These are phyloP conservation scores for Phialophora chinensis DNA, from an alignment of 2,329 filamentous ascomycete species.

Conservation along the genomic window DNA sequence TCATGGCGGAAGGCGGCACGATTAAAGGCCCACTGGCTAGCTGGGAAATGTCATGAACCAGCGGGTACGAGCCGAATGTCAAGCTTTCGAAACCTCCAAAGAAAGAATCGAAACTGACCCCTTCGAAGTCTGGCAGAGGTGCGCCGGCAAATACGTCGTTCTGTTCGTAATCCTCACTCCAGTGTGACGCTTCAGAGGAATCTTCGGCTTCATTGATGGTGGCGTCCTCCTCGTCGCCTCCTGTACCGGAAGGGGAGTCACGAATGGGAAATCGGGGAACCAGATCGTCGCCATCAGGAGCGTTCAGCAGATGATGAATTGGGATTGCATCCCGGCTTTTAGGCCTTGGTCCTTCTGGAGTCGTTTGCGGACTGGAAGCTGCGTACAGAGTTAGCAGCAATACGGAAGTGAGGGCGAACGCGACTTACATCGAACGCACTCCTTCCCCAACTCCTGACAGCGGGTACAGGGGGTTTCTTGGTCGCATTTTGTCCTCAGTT, in stretches of 20 bases:
- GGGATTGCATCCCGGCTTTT: slow-evolving; percentile 35
- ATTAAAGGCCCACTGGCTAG: slow-evolving; percentile 19
- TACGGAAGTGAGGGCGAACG: slow-evolving; percentile 18
- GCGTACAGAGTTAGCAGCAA: not conserved
- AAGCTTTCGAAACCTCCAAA: slow-evolving; percentile 31
- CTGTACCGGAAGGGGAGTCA: slow-evolving; percentile 4
- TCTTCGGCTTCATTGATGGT: slow-evolving; percentile 25
- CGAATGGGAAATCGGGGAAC: slow-evolving; percentile 33
- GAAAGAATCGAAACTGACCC: slow-evolving; percentile 31
- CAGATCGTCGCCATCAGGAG: slow-evolving; percentile 30
- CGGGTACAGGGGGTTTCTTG: slow-evolving; percentile 35
- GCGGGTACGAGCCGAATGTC: slow-evolving; percentile 27
- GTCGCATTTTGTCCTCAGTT: slow-evolving; percentile 35
- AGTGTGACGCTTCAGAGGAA: slow-evolving; percentile 33
- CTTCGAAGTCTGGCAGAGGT: slow-evolving; percentile 21
- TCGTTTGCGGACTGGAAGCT: slow-evolving; percentile 24
- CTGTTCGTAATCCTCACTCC: slow-evolving; percentile 34
- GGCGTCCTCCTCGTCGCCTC: slow-evolving; percentile 26
- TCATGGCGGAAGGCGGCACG: slow-evolving; percentile 21
- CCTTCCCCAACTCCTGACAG: slow-evolving; percentile 36
- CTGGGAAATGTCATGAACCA: slow-evolving; percentile 24
- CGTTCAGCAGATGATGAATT: slow-evolving; percentile 35
- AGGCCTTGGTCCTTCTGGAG: slow-evolving; percentile 21
- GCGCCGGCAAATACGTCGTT: slow-evolving; percentile 31
- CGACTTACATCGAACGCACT: slow-evolving; percentile 35